A percentile compares a stretch with the other conserved stretches of the same genome.
Evolutionary conservation across 495 filamentous ascomycete species (phyloP).

Genomic region (Tuber magnatum): DNA sequence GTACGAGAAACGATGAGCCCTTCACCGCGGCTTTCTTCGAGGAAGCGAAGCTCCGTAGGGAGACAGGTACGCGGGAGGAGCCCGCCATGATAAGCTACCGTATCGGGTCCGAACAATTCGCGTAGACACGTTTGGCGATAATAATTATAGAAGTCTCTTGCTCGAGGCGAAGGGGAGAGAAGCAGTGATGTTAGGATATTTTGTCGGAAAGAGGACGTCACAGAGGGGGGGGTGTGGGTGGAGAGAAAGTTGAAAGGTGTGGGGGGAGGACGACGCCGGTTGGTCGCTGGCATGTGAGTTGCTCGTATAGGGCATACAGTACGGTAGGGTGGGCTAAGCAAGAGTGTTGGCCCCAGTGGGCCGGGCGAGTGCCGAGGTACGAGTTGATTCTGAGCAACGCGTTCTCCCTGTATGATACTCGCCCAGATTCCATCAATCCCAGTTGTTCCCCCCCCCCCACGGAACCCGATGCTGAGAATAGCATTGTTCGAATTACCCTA

Average conservation of each 20-base stretch:
- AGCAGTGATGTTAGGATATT: background rate
- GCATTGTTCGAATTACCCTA: background rate
- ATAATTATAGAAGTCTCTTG: background rate
- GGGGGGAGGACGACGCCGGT: background rate
- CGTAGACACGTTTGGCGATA: background rate
- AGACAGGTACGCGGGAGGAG: slow-evolving; percentile 60
- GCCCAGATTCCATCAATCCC: background rate
- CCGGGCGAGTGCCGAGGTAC: background rate
- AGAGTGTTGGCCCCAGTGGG: background rate
- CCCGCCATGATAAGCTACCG: slow-evolving; percentile 49
- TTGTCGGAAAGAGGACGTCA: background rate
- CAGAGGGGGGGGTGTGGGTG: background rate
- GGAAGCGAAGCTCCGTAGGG: slow-evolving; percentile 56
- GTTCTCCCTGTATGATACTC: slow-evolving; percentile 1
- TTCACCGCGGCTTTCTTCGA: slow-evolving; percentile 50
- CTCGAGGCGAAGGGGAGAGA: background rate
- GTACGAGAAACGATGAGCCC: slow-evolving; percentile 50
- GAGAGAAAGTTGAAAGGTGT: background rate
- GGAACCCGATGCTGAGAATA: background rate
- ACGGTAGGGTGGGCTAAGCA: background rate
- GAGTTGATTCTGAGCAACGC: background rate
- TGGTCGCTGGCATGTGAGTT: background rate
- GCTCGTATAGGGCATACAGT: background rate
- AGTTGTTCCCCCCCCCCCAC: background rate
- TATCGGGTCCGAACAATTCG: background rate